Conservation (phyloP, 148 eudicot species). For the Talinum fruticosum region DNA sequence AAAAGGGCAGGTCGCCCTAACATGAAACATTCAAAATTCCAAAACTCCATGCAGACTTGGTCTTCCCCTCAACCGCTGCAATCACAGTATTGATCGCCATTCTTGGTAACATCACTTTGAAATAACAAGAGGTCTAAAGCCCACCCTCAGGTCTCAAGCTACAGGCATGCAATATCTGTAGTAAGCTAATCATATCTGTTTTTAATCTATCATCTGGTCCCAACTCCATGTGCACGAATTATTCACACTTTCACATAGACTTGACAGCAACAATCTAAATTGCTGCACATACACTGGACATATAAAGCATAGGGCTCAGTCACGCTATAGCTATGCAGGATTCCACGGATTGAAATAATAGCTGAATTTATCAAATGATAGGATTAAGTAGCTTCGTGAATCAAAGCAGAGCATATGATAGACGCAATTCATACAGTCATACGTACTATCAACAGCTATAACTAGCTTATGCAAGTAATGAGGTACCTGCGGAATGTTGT, state of each 20-base stretch:
- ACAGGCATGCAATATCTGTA: no score
- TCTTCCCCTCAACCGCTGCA: background rate
- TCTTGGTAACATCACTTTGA: slow-evolving; percentile 2
- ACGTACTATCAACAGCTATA: background rate
- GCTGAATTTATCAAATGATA: background rate
- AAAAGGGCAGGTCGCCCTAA: no score
- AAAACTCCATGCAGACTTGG: background rate
- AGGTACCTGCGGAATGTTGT: slow-evolving; percentile 93
- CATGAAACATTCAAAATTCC: background rate
- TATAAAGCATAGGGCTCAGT: no score
- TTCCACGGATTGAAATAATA: no score
- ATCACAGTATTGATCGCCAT: background rate
- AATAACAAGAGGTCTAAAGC: no score
- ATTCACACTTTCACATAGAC: no score
- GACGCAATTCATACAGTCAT: background rate
- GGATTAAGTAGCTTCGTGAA: background rate
- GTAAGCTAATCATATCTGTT: background rate
- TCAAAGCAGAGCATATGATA: background rate
- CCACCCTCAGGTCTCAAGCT: no score
- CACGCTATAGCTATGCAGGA: no score
- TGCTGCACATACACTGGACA: no score
- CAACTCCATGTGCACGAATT: no score
- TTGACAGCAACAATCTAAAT: no score
- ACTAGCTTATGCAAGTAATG: slow-evolving; percentile 21
- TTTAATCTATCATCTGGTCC: no score